A percentile compares a stretch with the other conserved stretches of the same genome.
These are phyloP conservation scores for Margaritispora aquatica DNA, from an alignment of 495 filamentous ascomycete species.

Conservation along the genomic window DNA sequence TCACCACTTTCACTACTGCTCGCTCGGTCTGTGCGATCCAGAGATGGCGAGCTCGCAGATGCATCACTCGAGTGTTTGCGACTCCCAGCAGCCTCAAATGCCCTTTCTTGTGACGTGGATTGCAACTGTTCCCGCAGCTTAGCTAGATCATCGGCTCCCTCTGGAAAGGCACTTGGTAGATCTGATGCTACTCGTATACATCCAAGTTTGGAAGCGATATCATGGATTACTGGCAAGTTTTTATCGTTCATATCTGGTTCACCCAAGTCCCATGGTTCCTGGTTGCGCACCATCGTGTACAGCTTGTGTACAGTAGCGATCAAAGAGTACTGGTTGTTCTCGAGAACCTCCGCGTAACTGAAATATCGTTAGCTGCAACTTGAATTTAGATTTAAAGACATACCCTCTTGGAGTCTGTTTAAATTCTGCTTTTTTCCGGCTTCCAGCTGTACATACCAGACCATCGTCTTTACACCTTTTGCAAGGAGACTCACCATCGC, in stretches of 20 bases:
- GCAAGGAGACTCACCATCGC: conserved; percentile 61
- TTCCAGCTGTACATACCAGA: conserved; percentile 49
- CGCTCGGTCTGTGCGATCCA: conserved; percentile 37
- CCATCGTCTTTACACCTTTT: conserved; percentile 60
- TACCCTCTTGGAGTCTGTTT: conserved; percentile 51
- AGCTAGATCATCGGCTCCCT: conserved; percentile 44
- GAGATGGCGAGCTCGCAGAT: conserved; percentile 10
- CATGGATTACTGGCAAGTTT: conserved; percentile 49
- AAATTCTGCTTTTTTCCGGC: conserved; percentile 52
- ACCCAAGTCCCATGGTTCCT: conserved; percentile 46
- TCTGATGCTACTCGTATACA: conserved; percentile 51
- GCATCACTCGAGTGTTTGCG: conserved; percentile 24
- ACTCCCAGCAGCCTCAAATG: conserved; percentile 14
- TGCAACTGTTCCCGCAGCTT: conserved; percentile 30
- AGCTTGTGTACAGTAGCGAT: conserved; percentile 52
- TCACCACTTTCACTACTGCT: conserved; percentile 44
- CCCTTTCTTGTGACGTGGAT: conserved; percentile 31
- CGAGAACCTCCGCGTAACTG: conserved; percentile 51
- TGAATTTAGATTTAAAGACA: conserved; percentile 1
- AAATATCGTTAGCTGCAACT: conserved; percentile 12
- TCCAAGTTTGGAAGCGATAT: conserved; percentile 49
- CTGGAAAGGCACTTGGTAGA: conserved; percentile 48
- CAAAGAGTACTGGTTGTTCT: conserved; percentile 51
- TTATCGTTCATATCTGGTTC: conserved; percentile 51
- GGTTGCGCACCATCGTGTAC: conserved; percentile 49